Evolutionary conservation across 768 basidiomycete genomes (phyloP).

Genomic region (Lentinula raphanica): DNA sequence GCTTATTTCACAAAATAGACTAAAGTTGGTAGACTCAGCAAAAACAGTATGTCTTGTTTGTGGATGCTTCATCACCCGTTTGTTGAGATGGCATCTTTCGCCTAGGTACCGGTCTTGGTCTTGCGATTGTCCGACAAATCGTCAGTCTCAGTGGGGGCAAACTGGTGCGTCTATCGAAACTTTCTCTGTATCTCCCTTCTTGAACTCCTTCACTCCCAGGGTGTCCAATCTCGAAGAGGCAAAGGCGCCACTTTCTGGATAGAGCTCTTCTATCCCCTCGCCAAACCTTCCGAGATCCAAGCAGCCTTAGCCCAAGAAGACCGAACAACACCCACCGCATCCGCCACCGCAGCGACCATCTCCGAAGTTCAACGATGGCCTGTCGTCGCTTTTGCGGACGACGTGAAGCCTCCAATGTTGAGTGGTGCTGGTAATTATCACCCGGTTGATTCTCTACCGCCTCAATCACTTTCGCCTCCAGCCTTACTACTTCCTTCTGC

Average conservation of each 20-base stretch:
- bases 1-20: neutral
- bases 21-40: neutral
- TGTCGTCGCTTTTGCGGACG: neutral
- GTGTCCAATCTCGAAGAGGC: slow-evolving; percentile 25
- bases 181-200: too few species aligned
- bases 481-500: neutral
- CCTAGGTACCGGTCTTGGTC: slow-evolving; percentile 35
- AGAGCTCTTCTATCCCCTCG: slow-evolving; percentile 17
- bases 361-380: neutral
- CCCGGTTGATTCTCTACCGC: neutral
- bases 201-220: slow-evolving; percentile 7
- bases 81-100: too few species aligned
- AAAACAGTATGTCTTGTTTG: neutral
- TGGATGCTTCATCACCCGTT: slow-evolving; percentile 19
- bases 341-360: neutral
- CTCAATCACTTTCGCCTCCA: neutral
- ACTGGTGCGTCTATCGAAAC: slow-evolving; percentile 17
- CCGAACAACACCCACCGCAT: neutral
- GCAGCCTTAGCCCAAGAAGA: neutral
- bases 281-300: slow-evolving; percentile 7
- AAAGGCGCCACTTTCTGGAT: slow-evolving; percentile 40
- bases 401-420: neutral
- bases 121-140: slow-evolving; percentile 40
- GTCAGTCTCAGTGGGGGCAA: slow-evolving; percentile 36
- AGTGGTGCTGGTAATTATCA: neutral